Conservation (phyloP, 2,329 filamentous ascomycete species). For the Aureobasidium vineae region DNA sequence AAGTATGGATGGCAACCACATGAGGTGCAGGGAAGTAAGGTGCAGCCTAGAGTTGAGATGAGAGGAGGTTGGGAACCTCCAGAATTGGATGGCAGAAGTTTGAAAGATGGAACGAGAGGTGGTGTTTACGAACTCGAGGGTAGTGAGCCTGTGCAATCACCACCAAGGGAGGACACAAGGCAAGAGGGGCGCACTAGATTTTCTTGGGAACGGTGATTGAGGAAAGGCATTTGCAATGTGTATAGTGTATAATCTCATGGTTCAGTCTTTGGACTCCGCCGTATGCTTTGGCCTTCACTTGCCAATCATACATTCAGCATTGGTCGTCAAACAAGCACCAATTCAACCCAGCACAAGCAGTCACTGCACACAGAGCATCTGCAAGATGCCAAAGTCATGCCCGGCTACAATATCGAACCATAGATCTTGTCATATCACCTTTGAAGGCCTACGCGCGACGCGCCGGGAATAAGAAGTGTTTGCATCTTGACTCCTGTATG, state of each 20-base stretch:
- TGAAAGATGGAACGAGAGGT: neutral
- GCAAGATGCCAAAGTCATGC: neutral
- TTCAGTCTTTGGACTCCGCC: no score
- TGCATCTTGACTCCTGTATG: no score
- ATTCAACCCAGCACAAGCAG: neutral
- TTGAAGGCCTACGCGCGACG: neutral
- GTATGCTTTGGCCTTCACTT: no score
- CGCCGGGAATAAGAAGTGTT: neutral
- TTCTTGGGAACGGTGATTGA: constrained; percentile 14
- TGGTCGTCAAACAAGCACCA: no score
- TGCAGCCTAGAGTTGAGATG: constrained; percentile 9
- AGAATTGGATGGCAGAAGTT: constrained; percentile 3
- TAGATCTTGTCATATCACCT: neutral
- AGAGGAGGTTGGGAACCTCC: constrained; percentile 16
- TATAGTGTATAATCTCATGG: no score
- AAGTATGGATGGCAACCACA: constrained; percentile 7
- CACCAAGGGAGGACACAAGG: neutral
- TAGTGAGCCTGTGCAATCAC: neutral
- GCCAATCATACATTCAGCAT: no score
- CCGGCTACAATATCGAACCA: neutral
- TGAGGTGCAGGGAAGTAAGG: constrained; percentile 11
- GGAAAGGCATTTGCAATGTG: no score
- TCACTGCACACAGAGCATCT: neutral
- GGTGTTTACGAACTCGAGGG: constrained; percentile 3
- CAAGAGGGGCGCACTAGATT: neutral